A percentile compares a stretch with the other conserved stretches of the same genome.
These are phyloP conservation scores for Acanthamoeba lenticulata DNA, from an alignment of 208 protist species.

Conservation along the genomic window DNA sequence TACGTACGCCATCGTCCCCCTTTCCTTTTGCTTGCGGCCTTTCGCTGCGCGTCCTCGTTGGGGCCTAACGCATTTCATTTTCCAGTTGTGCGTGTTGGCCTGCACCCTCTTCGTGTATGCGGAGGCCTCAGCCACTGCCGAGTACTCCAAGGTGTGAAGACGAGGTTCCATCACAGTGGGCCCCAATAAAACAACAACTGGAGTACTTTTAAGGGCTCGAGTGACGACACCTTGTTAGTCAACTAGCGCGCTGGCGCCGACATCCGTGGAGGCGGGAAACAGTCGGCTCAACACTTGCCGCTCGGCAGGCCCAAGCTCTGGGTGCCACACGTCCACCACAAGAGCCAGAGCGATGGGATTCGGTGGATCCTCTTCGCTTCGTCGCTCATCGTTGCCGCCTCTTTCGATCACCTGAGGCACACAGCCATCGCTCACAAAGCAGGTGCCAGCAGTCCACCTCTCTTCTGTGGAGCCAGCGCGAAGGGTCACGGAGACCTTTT, in stretches of 20 bases:
- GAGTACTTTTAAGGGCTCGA: too few relatives aligned
- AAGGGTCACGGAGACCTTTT: background rate
- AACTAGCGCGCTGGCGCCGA: background rate
- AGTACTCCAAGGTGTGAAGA: background rate
- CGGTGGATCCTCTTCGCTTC: too few relatives aligned
- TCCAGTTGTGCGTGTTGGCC: background rate
- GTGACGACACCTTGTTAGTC: too few relatives aligned
- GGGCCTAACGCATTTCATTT: background rate
- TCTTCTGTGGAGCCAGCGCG: background rate
- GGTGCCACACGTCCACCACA: slow-evolving; percentile 30
- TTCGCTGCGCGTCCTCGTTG: background rate
- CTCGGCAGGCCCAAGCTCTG: background rate
- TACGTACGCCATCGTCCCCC: background rate
- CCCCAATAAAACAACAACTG: too few relatives aligned
- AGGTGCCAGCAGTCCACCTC: background rate
- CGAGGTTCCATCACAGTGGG: too few relatives aligned
- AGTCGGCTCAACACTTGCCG: background rate
- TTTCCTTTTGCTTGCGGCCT: background rate
- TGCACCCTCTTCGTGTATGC: background rate
- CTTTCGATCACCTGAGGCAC: background rate
- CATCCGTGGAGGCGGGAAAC: background rate
- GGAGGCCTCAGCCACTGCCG: background rate
- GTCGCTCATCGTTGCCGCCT: background rate
- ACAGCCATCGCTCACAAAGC: background rate
- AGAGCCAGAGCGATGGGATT: background rate